Conservation (phyloP, 2,329 filamentous ascomycete genomes). For the Xylariaceae sp. region DNA sequence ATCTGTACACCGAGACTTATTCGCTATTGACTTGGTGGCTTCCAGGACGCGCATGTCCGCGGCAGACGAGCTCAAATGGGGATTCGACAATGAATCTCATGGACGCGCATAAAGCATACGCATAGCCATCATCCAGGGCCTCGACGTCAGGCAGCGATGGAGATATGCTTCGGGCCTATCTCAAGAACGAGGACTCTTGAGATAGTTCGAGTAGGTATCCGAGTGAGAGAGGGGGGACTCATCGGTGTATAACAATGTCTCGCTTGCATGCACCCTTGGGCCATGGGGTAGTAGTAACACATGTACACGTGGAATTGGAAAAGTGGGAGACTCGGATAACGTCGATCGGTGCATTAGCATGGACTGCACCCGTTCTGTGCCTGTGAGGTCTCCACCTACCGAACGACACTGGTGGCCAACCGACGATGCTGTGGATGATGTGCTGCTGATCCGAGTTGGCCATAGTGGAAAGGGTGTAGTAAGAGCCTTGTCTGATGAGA, state of each 20-base stretch:
- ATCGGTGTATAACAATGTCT: background rate
- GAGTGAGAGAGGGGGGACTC: background rate
- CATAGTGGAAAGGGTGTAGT: slow-evolving; percentile 14
- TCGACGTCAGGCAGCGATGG: slow-evolving; percentile 7
- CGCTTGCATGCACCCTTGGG: background rate
- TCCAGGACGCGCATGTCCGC: slow-evolving; percentile 12
- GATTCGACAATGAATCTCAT: slow-evolving; percentile 2
- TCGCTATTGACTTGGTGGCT: background rate
- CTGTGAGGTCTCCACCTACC: slow-evolving; percentile 4
- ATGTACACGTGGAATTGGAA: slow-evolving; percentile 1
- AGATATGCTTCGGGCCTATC: background rate
- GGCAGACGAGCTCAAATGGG: slow-evolving; percentile 7
- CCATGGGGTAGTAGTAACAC: slow-evolving; percentile 3
- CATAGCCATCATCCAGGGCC: background rate
- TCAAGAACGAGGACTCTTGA: slow-evolving; percentile 5
- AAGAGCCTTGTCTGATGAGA: slow-evolving; percentile 10
- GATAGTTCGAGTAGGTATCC: slow-evolving; percentile 9
- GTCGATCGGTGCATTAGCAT: slow-evolving; percentile 12
- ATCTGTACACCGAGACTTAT: slow-evolving; percentile 15
- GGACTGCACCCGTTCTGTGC: background rate
- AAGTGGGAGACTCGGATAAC: background rate
- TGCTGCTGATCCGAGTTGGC: slow-evolving; percentile 9
- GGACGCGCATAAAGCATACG: background rate
- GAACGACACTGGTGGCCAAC: background rate
- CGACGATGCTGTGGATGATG: background rate